Base-by-base conservation (phyloP, 2,329 filamentous ascomycete species). In the Aschersonia sp. region DNA sequence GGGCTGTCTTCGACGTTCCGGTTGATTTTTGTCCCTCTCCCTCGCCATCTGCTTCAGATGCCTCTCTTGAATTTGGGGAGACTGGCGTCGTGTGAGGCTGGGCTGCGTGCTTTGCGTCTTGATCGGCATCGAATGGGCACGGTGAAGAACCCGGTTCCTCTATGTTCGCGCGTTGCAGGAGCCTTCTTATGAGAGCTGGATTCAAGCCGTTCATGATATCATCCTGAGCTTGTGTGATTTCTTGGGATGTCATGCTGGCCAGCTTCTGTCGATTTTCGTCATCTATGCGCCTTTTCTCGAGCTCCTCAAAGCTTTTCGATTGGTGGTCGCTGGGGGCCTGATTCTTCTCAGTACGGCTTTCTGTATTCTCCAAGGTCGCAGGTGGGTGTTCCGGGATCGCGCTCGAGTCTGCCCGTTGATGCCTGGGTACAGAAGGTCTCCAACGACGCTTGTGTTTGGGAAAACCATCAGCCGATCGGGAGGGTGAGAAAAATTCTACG, bases 371-470 rank as follows among this genome's bases (percentile, higher is more conserved):
- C 41, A 43, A 52, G 39, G 40, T 42, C 32, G 10, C 40, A 31
- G 48, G 41, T 22, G 40, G 42, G 44, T 50, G 47, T 12, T 12
- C 6, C 7, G 7, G 40, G 7, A n/a, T 2, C 29, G 54, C 49
- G 30, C 51, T 53, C 44, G 22, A 22, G 22, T 53, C 56, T 43
- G 59, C 55, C 10, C 58, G 62, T 53, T 52, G 63, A 57, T 86
- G 81, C 61, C 87, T 94, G 69, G 95, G 95, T 2, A 83, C 76
- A 2, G 88, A 95, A 6, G 77, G 66, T 49, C 76, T 75, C 48
- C 71, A 73, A 53, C 89, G 80, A 61, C 85, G 87, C 63, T 84
- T 92, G 62, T 88, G 89, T 49, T 81, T 79, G n/a, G 92, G 92
- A 55, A 97, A 97, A 1, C 92, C 92, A 10, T 77, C 80, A 5